Evolutionary conservation across 1,139 yeast species (phyloP).

Genomic region (Casaregolazyma lundiana): DNA sequence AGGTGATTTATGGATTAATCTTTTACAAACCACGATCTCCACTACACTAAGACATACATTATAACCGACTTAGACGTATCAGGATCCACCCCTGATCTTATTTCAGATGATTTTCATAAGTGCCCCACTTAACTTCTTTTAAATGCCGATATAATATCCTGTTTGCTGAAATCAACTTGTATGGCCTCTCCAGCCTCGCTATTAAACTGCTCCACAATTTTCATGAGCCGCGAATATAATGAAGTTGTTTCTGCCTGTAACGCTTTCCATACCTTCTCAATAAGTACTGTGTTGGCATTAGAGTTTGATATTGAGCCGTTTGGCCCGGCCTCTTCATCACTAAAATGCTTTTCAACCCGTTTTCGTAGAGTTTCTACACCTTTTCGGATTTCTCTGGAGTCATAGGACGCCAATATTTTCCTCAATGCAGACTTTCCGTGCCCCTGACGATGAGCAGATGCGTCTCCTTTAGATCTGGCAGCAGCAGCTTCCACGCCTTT

Average conservation of each 20-base stretch:
- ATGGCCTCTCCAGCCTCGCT: constrained; percentile 32
- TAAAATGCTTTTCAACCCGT: constrained; percentile 58
- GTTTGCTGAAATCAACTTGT: constrained; percentile 38
- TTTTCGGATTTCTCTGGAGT: constrained; percentile 52
- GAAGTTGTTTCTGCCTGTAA: constrained; percentile 48
- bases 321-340: constrained; percentile 32
- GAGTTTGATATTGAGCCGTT: constrained; percentile 1
- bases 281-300: constrained; percentile 41
- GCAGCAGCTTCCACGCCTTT: constrained; percentile 56
- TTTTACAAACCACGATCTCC: no score
- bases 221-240: constrained; percentile 38
- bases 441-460: constrained; percentile 58
- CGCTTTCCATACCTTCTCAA: constrained; percentile 50
- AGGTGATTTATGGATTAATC: no score
- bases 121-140: constrained; percentile 9
- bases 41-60: no score
- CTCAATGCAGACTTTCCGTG: constrained; percentile 57
- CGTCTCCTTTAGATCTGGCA: constrained; percentile 37
- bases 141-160: constrained; percentile 42
- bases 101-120: no score
- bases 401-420: constrained; percentile 52
- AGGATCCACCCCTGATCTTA: no score
- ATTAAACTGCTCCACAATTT: constrained; percentile 42
- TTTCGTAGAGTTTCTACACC: constrained; percentile 54
- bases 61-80: no score